A percentile compares a stretch with the other conserved stretches of the same genome.
Evolutionary conservation across 371 early-diverging fungal genomes (phyloP).

Genomic region (Mucor irregularis): DNA sequence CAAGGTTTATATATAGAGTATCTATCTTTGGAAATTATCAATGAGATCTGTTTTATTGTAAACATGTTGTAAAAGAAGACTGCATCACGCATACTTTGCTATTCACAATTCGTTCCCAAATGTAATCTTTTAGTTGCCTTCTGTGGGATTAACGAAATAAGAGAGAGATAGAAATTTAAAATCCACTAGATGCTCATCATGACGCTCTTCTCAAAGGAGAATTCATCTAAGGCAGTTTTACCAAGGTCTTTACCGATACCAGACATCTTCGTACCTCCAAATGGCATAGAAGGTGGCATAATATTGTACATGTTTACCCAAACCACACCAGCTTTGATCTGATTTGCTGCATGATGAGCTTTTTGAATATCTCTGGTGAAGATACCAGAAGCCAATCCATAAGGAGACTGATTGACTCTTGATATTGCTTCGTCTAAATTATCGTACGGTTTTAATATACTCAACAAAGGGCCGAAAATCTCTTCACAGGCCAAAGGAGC

Average conservation of each 20-base stretch:
- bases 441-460: constrained; percentile 68
- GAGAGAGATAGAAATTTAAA: too few species aligned
- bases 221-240: constrained; percentile 64
- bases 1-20: too few species aligned
- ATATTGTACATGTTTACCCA: constrained; percentile 62
- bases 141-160: too few species aligned
- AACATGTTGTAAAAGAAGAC: too few species aligned
- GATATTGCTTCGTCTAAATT: constrained; percentile 68
- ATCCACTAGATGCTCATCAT: constrained; percentile 8
- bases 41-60: too few species aligned
- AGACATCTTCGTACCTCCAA: constrained; percentile 84
- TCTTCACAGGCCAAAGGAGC: constrained; percentile 75
- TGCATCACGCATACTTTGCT: too few species aligned
- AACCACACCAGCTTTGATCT: constrained; percentile 35
- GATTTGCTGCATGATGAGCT: constrained; percentile 61
- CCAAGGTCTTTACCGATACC: constrained; percentile 83
- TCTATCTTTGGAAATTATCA: too few species aligned
- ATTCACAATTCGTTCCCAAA: too few species aligned
- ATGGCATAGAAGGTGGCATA: constrained; percentile 67
- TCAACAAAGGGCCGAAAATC: constrained; percentile 86
- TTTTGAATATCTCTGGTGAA: constrained; percentile 71
- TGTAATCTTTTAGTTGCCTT: too few species aligned
- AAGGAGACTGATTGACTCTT: constrained; percentile 70
- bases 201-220: constrained; percentile 58
- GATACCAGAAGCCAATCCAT: constrained; percentile 80